Conservation (phyloP, 306 rosid species). For the Glycyrrhiza uralensis region DNA sequence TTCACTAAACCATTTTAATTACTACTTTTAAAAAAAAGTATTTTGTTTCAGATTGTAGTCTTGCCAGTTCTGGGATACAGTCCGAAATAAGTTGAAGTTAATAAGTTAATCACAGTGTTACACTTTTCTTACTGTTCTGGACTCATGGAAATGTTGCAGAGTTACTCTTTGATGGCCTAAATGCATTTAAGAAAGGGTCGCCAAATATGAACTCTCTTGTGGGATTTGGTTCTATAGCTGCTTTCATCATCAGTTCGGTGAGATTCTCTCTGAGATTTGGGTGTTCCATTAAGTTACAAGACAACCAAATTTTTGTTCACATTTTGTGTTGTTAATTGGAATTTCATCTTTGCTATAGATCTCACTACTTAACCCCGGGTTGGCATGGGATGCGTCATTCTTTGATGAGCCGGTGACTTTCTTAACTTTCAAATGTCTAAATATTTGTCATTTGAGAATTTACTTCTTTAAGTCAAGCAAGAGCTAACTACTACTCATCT, state of each 20-base stretch:
- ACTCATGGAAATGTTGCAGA: constrained; percentile 47
- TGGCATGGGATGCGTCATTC: constrained; percentile 88
- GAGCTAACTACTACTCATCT: constrained; percentile 11
- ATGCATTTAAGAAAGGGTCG: constrained; percentile 78
- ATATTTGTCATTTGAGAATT: constrained; percentile 19
- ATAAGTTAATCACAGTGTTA: background rate
- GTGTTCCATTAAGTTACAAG: constrained; percentile 21
- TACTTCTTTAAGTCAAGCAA: constrained; percentile 13
- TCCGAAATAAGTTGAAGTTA: background rate
- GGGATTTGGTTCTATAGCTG: constrained; percentile 93
- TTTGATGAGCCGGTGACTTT: constrained; percentile 98
- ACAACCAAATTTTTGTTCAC: constrained; percentile 13
- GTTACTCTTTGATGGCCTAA: constrained; percentile 80
- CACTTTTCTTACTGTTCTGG: constrained; percentile 1
- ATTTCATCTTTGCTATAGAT: constrained; percentile 49
- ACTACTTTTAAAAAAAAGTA: background rate
- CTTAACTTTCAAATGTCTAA: constrained; percentile 41
- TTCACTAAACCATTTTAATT: background rate
- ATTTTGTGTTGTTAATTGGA: constrained; percentile 12
- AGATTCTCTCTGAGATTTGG: constrained; percentile 37
- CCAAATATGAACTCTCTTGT: constrained; percentile 98
- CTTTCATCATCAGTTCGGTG: constrained; percentile 87
- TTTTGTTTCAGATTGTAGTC: background rate
- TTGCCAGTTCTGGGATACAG: background rate
- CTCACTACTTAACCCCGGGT: constrained; percentile 72